Evolutionary conservation across 2,329 filamentous ascomycete genomes (phyloP).

Genomic region (Plectosphaerella plurivora): DNA sequence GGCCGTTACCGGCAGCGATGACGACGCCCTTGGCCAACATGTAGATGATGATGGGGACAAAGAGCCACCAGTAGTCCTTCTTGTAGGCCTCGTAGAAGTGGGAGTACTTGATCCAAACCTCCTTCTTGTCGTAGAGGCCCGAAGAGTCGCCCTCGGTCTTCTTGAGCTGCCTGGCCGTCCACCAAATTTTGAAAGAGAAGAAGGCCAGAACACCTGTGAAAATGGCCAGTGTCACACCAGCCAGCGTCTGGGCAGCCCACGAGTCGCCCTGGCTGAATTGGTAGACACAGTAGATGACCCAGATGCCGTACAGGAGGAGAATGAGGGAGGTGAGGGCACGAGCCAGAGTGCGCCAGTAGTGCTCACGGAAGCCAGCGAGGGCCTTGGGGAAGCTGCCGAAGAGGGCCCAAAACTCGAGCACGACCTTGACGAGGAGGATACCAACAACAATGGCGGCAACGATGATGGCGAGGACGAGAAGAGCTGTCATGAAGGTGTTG

Average conservation of each 20-base stretch:
- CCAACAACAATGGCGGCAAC: conserved; percentile 79
- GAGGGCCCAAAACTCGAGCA: conserved; percentile 88
- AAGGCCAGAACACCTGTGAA: conserved; percentile 80
- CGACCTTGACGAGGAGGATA: conserved; percentile 84
- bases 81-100: conserved; percentile 97
- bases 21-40: conserved; percentile 85
- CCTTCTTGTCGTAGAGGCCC: conserved; percentile 79
- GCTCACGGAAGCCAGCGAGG: conserved; percentile 81
- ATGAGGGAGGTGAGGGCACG: conserved; percentile 88
- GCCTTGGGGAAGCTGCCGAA: conserved; percentile 79
- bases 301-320: conserved; percentile 86
- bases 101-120: conserved; percentile 91
- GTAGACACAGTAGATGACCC: conserved; percentile 94
- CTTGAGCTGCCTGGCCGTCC: conserved; percentile 69
- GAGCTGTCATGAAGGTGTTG: conserved; percentile 94
- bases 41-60: conserved; percentile 84
- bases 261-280: conserved; percentile 93
- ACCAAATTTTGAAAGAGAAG: conserved; percentile 81
- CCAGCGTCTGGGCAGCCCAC: conserved; percentile 83
- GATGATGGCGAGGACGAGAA: conserved; percentile 83
- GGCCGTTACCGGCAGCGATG: conserved; percentile 78
- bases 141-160: conserved; percentile 67
- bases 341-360: conserved; percentile 92
- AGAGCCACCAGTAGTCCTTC: conserved; percentile 95
- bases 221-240: conserved; percentile 71